Evolutionary conservation across 805 yeast genomes (phyloP), one percentile per base, ranked within the genome.

Genomic region (Zygosaccharomyces pseudorouxii): DNA sequence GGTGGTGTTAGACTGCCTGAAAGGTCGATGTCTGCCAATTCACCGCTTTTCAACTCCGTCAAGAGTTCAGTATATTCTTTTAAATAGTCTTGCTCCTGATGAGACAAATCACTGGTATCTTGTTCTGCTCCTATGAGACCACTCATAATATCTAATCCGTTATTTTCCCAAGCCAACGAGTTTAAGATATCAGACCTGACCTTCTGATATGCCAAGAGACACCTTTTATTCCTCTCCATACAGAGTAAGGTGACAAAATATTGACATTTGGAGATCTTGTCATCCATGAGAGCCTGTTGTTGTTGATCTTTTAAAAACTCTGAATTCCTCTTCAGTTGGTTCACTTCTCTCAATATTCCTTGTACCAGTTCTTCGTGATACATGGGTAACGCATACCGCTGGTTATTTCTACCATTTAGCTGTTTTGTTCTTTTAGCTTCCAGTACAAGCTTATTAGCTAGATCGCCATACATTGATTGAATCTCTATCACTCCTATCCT

Each of bases 1-100:
- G 99, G 98, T 0, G 99, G 99, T 19, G 79, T 86, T 55, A 93
- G 62, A n/a, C 87, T 81, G 0, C 97, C 98, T 25, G 92, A 80
- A 22, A 93, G 69, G 60, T 93, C 99, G 14, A 92, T 69, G 55
- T 89, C 97, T 0, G 87, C 77, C 68, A 88, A 80, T 3, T 79
- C 78, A 19, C 68, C 64, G 8, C 93, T 86, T 61, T 88, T 90
- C 68, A 84, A 81, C 52, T 83, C 86, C 23, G 86, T 79, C 20
- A 89, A 67, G 23, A 87, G 69, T 30, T 86, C 89, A 29, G 80
- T 78, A 63, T 89, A 90, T 25, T 77, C 77, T 47, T 81, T 79
- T 52, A 80, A 68, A 64, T 89, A 93, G 29, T 86, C 90, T 55
- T 82, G 86, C 60, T 93, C 99, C 36, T 81, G 73, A 50, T 84